These are phyloP conservation scores for Solanum chmielewskii DNA, from an alignment of 257 asterid genomes.

Conservation along the genomic window DNA sequence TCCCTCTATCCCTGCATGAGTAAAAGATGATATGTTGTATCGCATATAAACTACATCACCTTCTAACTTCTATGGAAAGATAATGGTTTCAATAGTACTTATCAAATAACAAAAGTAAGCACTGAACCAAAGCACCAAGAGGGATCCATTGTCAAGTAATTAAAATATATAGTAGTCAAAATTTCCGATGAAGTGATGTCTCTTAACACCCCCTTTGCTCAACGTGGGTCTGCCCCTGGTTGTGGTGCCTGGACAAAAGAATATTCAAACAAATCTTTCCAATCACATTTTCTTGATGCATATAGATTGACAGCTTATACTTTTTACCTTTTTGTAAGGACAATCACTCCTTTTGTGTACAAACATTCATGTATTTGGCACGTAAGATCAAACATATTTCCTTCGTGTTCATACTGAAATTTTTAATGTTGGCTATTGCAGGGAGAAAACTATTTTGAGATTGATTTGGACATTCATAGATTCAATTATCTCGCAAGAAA, in stretches of 20 bases:
- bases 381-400: neutral
- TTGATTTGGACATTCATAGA: slow-evolving; percentile 83
- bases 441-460: slow-evolving; percentile 89
- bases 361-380: neutral
- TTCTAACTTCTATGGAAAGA: neutral
- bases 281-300: neutral
- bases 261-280: neutral
- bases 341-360: neutral
- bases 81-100: neutral
- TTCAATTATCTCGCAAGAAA: slow-evolving; percentile 84
- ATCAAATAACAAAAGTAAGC: neutral
- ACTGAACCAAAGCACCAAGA: neutral
- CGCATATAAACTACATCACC: neutral
- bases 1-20: neutral
- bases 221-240: neutral
- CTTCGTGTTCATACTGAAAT: neutral
- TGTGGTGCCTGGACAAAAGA: neutral
- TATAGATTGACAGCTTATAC: neutral
- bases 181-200: neutral
- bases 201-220: neutral
- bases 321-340: neutral
- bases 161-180: neutral
- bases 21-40: neutral
- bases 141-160: neutral
- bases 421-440: slow-evolving; percentile 20